phyloP scores from a whole-genome alignment of 345 rosid species.

The Moringa oleifera region DNA sequence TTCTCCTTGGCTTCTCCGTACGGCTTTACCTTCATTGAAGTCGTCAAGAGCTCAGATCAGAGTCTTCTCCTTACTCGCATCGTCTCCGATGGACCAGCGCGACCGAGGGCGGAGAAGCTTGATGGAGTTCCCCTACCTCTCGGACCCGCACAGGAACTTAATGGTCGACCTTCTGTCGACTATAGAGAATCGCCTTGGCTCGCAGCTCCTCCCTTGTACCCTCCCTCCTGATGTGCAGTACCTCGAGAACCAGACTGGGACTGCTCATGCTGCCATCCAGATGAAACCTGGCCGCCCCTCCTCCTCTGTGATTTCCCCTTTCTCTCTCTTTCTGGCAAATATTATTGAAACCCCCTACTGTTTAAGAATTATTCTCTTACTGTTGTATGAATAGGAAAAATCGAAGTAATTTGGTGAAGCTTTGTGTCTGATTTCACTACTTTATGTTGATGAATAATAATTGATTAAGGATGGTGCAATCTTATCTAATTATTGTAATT shows the following conservation, averaged over 20 bases:
- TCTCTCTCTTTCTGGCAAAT: background rate
- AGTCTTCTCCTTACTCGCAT: conserved; percentile 18
- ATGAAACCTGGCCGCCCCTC: conserved; percentile 53
- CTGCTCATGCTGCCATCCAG: conserved; percentile 57
- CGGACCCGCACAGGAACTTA: conserved; percentile 41
- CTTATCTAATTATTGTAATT: too few relatives aligned
- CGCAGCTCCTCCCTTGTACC: conserved; percentile 50
- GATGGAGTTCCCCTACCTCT: conserved; percentile 60
- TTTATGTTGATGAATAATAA: too few relatives aligned
- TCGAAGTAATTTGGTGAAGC: too few relatives aligned
- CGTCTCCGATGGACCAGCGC: conserved; percentile 31
- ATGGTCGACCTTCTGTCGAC: conserved; percentile 67
- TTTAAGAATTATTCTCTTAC: too few relatives aligned
- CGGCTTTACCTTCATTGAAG: conserved; percentile 8
- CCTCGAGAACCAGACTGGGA: conserved; percentile 45
- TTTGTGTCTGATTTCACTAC: too few relatives aligned
- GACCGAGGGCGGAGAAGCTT: conserved; percentile 32
- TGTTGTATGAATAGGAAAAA: too few relatives aligned
- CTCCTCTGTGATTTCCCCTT: conserved; percentile 38
- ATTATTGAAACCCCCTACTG: too few relatives aligned
- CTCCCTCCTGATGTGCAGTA: conserved; percentile 60
- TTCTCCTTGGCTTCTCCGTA: conserved; percentile 1
- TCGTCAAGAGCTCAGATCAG: conserved; percentile 14
- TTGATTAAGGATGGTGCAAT: too few relatives aligned
- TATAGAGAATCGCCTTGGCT: conserved; percentile 50